These are phyloP conservation scores for Arthrinium puccinioides DNA, from an alignment of 2,329 filamentous ascomycete genomes.

Conservation along the genomic window DNA sequence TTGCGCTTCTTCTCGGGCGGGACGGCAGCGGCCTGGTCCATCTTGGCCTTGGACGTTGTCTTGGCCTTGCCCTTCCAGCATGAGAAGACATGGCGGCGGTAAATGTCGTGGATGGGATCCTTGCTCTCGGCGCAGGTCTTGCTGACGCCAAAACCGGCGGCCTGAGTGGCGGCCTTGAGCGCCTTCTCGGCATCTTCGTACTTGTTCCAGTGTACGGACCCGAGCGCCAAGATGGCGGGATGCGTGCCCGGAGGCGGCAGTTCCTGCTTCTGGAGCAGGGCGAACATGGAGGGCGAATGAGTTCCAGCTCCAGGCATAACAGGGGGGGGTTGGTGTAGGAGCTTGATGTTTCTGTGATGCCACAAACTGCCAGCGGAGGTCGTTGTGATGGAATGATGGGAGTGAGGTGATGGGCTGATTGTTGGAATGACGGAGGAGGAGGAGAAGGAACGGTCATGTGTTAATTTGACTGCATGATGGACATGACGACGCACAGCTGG, in stretches of 20 bases:
- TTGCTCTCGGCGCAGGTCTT: constrained; percentile 3
- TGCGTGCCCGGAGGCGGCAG: constrained; percentile 1
- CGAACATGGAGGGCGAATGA: neutral
- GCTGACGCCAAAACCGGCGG: constrained; percentile 1
- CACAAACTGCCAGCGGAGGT: too few species aligned
- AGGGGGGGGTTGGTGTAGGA: too few species aligned
- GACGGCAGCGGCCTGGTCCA: neutral
- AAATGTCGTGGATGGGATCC: constrained; percentile 1
- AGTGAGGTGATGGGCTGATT: too few species aligned
- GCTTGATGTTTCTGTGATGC: too few species aligned
- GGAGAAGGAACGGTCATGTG: too few species aligned
- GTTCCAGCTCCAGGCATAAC: too few species aligned
- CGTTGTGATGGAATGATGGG: too few species aligned
- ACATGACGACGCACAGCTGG: too few species aligned
- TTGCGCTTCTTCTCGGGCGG: constrained; percentile 3
- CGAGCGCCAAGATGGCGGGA: constrained; percentile 1
- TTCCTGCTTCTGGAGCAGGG: neutral
- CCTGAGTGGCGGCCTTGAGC: neutral
- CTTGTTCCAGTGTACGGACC: constrained; percentile 1
- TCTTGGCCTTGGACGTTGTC: neutral
- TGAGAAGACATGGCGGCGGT: constrained; percentile 2
- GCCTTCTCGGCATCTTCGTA: constrained; percentile 3
- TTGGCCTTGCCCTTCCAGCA: constrained; percentile 4
- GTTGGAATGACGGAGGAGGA: too few species aligned
- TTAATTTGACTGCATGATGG: too few species aligned